Conservation (phyloP, 148 eudicot species). For the Mesembryanthemum crystallinum region DNA sequence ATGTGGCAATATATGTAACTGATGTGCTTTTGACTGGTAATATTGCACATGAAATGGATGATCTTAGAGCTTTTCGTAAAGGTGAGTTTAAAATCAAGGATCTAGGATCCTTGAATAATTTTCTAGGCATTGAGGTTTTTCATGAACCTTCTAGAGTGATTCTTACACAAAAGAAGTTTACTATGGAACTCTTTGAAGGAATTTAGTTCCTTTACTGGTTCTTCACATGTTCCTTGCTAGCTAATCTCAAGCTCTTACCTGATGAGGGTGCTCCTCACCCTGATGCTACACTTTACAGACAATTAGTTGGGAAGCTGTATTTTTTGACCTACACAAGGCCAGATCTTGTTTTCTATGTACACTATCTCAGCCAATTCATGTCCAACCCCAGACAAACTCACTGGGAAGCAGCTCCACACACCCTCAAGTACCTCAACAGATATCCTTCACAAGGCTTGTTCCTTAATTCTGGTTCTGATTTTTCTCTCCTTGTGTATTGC, state of each 20-base stretch:
- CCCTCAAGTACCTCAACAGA: background rate
- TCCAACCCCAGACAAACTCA: background rate
- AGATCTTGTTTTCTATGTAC: background rate
- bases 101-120: background rate
- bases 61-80: background rate
- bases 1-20: background rate
- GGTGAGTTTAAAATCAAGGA: background rate
- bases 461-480: too few relatives aligned
- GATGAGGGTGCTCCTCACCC: background rate
- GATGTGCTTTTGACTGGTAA: background rate
- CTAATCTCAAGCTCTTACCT: background rate
- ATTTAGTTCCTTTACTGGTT: background rate
- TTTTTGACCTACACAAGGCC: background rate
- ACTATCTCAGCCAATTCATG: background rate
- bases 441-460: background rate
- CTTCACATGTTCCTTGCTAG: background rate
- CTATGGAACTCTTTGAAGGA: background rate
- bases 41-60: background rate
- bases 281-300: background rate
- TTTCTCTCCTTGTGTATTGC: too few relatives aligned
- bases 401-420: background rate
- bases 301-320: background rate
- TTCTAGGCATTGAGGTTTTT: background rate
- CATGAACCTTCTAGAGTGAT: background rate
- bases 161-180: background rate